These are phyloP conservation scores for Sphagnum tenellum DNA, from an alignment of 225 moss, liverwort and hornwort genomes.

Conservation along the genomic window DNA sequence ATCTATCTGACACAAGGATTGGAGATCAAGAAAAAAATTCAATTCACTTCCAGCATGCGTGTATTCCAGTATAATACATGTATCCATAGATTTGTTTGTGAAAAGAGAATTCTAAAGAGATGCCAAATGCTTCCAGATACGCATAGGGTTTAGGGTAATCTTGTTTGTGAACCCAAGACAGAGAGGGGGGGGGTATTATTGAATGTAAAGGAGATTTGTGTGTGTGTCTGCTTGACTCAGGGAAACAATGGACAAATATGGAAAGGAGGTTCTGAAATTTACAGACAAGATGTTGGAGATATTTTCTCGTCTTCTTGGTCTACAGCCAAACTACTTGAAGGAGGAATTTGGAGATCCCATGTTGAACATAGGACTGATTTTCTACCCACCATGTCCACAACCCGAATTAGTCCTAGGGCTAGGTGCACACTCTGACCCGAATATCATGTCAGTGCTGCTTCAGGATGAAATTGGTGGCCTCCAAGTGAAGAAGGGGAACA, in stretches of 20 bases:
- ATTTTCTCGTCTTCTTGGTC: conserved; percentile 19
- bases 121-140: too few relatives aligned
- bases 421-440: conserved; percentile 36
- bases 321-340: conserved; percentile 18
- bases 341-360: conserved; percentile 16
- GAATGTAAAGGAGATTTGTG: too few relatives aligned
- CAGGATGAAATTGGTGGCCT: conserved; percentile 31
- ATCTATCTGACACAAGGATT: neutral
- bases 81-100: too few relatives aligned
- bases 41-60: neutral
- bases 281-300: conserved; percentile 17
- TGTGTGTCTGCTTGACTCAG: conserved; percentile 6
- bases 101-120: too few relatives aligned
- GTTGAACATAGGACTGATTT: conserved; percentile 22
- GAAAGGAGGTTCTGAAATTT: conserved; percentile 15
- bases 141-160: too few relatives aligned
- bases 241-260: conserved; percentile 30
- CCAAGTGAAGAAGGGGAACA: conserved; percentile 22
- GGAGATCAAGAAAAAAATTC: neutral
- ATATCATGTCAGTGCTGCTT: conserved; percentile 19
- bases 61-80: neutral
- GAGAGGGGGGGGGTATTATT: too few relatives aligned
- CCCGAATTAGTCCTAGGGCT: conserved; percentile 16
- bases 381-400: conserved; percentile 36
- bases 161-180: too few relatives aligned